phyloP scores from a whole-genome alignment of 2,329 filamentous ascomycete genomes.

The Scedosporium boydii region DNA sequence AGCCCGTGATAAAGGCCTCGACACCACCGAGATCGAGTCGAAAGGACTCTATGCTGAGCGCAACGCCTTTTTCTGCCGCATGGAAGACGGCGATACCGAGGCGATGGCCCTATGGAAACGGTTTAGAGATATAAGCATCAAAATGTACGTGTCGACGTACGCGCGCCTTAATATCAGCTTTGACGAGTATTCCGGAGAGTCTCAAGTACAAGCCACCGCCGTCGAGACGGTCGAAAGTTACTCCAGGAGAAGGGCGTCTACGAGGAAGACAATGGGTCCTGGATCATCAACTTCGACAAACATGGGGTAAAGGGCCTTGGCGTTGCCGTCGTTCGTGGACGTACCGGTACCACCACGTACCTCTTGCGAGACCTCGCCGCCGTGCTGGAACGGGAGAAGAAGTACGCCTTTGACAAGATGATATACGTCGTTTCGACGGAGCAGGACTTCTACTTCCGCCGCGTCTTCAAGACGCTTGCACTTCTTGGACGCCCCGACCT shows the following conservation, averaged over 20 bases:
- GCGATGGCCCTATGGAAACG: slow-evolving; percentile 55
- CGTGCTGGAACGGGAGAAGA: slow-evolving; percentile 53
- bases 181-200: slow-evolving; percentile 67
- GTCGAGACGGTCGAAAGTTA: slow-evolving; percentile 55
- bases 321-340: slow-evolving; percentile 61
- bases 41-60: slow-evolving; percentile 37
- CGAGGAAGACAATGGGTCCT: slow-evolving; percentile 60
- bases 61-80: slow-evolving; percentile 60
- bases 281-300: slow-evolving; percentile 63
- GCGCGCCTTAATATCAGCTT: slow-evolving; percentile 62
- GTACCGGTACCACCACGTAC: slow-evolving; percentile 67
- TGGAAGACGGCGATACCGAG: slow-evolving; percentile 55
- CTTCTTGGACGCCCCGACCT: slow-evolving; percentile 61
- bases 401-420: slow-evolving; percentile 66
- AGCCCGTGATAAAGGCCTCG: slow-evolving; percentile 21
- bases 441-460: slow-evolving; percentile 63
- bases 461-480: slow-evolving; percentile 68
- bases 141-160: slow-evolving; percentile 58
- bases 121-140: slow-evolving; percentile 59
- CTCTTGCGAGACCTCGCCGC: slow-evolving; percentile 71
- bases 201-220: slow-evolving; percentile 55
- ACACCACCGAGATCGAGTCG: slow-evolving; percentile 48
- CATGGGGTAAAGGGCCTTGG: slow-evolving; percentile 60
- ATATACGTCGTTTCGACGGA: slow-evolving; percentile 68
- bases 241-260: slow-evolving; percentile 56